Evolutionary conservation across 139 green algal genomes (phyloP).

Genomic region (Parachlorella kessleri): DNA sequence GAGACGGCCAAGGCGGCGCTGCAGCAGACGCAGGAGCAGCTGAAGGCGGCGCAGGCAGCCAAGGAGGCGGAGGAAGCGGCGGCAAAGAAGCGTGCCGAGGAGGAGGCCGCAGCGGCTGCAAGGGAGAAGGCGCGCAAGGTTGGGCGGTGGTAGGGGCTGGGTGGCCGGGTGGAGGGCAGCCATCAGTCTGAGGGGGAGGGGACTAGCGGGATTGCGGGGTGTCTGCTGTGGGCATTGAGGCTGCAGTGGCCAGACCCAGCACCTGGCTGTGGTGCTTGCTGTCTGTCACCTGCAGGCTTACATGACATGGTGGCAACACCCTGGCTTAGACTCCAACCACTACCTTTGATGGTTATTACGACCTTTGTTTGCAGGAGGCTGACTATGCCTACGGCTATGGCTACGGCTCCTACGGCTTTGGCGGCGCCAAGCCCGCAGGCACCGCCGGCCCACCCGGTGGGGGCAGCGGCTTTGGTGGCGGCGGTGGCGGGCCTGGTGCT

Average conservation of each 20-base stretch:
- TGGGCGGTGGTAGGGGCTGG: too few species aligned
- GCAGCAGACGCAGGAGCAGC: neutral
- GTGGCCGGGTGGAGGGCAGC: too few species aligned
- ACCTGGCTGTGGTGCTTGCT: neutral
- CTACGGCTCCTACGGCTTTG: slow-evolving; percentile 10
- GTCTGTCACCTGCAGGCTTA: neutral
- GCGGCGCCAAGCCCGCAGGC: too few species aligned
- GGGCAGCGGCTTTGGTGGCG: neutral
- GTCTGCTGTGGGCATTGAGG: neutral
- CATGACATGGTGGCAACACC: neutral
- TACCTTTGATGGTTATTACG: neutral
- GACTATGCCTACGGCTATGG: slow-evolving; percentile 9
- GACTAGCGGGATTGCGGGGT: too few species aligned
- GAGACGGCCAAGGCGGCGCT: neutral
- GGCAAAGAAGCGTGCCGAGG: neutral
- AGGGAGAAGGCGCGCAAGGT: neutral
- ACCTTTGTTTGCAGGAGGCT: neutral
- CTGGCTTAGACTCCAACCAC: neutral
- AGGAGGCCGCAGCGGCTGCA: neutral
- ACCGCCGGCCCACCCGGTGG: neutral
- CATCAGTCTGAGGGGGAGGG: neutral
- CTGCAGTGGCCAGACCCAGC: neutral
- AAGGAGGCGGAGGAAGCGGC: neutral
- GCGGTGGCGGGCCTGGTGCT: neutral
- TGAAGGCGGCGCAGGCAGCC: neutral